Percentiles rank a stretch among this genome's conserved stretches.
phyloP scores from a whole-genome alignment of 1,284 basidiomycete species.

The Naganishia sp. region DNA sequence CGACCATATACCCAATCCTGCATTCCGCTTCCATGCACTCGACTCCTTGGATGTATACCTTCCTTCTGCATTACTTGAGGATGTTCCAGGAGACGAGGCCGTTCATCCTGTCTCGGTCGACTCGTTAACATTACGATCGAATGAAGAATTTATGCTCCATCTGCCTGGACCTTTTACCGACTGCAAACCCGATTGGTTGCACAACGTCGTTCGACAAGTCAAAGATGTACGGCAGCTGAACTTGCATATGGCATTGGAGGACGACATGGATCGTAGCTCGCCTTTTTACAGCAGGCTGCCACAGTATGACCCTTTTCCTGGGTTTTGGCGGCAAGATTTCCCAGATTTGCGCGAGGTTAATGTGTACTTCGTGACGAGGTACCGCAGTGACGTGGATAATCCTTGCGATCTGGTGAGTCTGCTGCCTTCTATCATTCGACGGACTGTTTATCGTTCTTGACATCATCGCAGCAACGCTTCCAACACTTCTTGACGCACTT shows the following conservation, averaged over 20 bases:
- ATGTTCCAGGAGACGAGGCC: not conserved
- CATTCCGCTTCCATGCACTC: constrained; percentile 11
- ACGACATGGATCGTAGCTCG: constrained; percentile 15
- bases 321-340: constrained; percentile 18
- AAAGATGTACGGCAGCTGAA: constrained; percentile 22
- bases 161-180: constrained; percentile 17
- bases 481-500: constrained; percentile 17
- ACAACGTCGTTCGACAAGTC: constrained; percentile 22
- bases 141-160: constrained; percentile 26
- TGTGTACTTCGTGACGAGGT: constrained; percentile 16
- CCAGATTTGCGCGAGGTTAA: constrained; percentile 4
- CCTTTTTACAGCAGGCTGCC: constrained; percentile 9
- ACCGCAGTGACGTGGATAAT: constrained; percentile 7
- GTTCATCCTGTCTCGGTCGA: constrained; percentile 11
- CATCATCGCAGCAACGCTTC: not conserved
- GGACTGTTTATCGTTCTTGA: not conserved
- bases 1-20: constrained; percentile 13
- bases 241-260: constrained; percentile 19
- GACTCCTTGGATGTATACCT: constrained; percentile 18
- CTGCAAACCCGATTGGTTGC: constrained; percentile 14
- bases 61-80: constrained; percentile 17
- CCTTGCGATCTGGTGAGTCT: constrained; percentile 20
- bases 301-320: constrained; percentile 17
- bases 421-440: not conserved
- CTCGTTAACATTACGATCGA: constrained; percentile 15